Base-by-base conservation (phyloP, 2,329 filamentous ascomycete species). In the Berkeleyomyces rouxiae region DNA sequence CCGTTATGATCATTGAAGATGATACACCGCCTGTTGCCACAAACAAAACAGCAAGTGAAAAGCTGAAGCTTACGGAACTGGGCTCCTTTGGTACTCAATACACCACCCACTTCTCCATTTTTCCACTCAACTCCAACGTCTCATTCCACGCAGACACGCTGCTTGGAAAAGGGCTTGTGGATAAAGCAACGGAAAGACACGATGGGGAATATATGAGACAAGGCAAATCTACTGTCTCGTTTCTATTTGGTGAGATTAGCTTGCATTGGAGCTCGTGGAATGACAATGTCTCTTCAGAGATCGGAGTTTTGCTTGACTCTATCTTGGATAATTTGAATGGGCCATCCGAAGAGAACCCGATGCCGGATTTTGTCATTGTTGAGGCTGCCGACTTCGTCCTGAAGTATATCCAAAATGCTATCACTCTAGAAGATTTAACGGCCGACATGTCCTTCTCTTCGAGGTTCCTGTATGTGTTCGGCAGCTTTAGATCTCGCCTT, bases 61-160 rank as follows among this genome's bases (percentile, higher is more conserved):
- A 6, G 66, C 67, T 2, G 53, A 75, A 70, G 53, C 66, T 85
- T n/a, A 67, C 69, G 9, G 81, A 82, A 0, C 71, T 86, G 6
- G 81, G 79, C 0, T 80, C 81, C 0, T 84, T 82, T 68, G 83
- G 83, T 0, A 82, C 80, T 1, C 75, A 77, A 33, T 86, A 85
- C 68, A 80, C 82, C 0, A 76, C 79, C 42, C 78, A 86, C 67
- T 86, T 86, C 65, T 82, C 85, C 55, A 70, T 82, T 3, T 83
- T 84, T 61, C 82, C 82, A 16, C 71, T 86, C 39, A 77, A 79
- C 46, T 67, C 70, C 5, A 78, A 78, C 2, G 75, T 80, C 0
- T 85, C 78, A 70, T 85, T 86, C 61, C 82, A 85, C 62, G 75
- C 79, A 65, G 78, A 74, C 61, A 85, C 82, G 0, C 69, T 85